Conservation (phyloP, 352 stramenopile species). For the Pythium rhizo-oryzae region DNA sequence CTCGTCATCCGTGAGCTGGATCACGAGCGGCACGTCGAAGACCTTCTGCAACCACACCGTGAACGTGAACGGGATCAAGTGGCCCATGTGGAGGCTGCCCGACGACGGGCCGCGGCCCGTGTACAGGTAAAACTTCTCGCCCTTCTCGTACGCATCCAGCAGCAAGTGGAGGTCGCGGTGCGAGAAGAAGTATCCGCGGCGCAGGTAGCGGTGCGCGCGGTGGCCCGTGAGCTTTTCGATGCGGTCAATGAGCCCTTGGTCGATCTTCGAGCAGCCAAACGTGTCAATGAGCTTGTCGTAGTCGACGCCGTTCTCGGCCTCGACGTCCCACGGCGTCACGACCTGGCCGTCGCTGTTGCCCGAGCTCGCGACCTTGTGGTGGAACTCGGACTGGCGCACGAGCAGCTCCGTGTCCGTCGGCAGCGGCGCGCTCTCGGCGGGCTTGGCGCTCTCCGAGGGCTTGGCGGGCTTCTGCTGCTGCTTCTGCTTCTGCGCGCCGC, state of each 20-base stretch:
- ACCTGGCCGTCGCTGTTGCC: constrained; percentile 69
- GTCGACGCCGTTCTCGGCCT: constrained; percentile 97
- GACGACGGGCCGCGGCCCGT: constrained; percentile 98
- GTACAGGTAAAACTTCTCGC: constrained; percentile 99
- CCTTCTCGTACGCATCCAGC: constrained; percentile 95
- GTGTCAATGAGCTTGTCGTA: constrained; percentile 99
- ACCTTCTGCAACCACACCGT: constrained; percentile 98
- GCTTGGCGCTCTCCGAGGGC: constrained; percentile 74
- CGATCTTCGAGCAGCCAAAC: constrained; percentile 97
- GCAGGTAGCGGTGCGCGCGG: constrained; percentile 96
- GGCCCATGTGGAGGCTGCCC: constrained; percentile 98
- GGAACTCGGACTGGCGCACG: constrained; percentile 73
- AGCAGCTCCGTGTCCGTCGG: constrained; percentile 63
- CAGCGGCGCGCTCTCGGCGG: constrained; percentile 55
- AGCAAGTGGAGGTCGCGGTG: constrained; percentile 98
- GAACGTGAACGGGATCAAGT: constrained; percentile 99
- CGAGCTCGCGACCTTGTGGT: constrained; percentile 63
- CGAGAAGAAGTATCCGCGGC: constrained; percentile 99
- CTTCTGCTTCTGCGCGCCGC: constrained; percentile 35
- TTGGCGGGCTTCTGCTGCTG: constrained; percentile 43
- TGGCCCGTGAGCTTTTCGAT: constrained; percentile 96
- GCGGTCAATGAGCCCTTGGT: constrained; percentile 90
- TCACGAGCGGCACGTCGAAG: constrained; percentile 99
- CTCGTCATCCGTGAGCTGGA: constrained; percentile 99
- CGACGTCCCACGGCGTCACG: constrained; percentile 93